A percentile compares a stretch with the other conserved stretches of the same genome.
phyloP scores from a whole-genome alignment of 2,329 filamentous ascomycete genomes.

The Verruconis gallopava region DNA sequence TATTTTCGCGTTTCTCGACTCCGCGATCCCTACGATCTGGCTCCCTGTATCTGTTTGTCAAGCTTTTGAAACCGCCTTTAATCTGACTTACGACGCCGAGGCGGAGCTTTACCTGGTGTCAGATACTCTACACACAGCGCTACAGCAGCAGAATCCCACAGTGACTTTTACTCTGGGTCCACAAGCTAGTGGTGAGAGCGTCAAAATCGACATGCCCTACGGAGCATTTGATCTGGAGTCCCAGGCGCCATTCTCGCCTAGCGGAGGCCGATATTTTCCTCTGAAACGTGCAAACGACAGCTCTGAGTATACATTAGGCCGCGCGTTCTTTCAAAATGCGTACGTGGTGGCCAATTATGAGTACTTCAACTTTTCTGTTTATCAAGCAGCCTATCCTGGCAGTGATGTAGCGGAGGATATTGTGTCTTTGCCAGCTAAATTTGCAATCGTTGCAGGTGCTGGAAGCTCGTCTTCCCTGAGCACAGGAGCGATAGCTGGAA shows the following conservation, averaged over 20 bases:
- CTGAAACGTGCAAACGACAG: conserved; percentile 43
- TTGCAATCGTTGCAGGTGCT: background rate
- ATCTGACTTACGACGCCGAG: conserved; percentile 18
- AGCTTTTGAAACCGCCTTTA: conserved; percentile 22
- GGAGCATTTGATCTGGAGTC: conserved; percentile 31
- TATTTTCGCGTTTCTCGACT: conserved; percentile 42
- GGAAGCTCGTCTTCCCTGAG: conserved; percentile 11
- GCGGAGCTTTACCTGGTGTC: conserved; percentile 21
- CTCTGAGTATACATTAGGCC: conserved; percentile 48
- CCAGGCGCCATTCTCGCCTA: conserved; percentile 23
- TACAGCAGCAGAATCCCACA: conserved; percentile 17
- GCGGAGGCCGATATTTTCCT: conserved; percentile 48
- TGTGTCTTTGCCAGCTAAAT: conserved; percentile 6
- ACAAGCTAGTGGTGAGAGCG: conserved; percentile 14
- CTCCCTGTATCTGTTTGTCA: conserved; percentile 21
- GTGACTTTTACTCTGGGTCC: conserved; percentile 30
- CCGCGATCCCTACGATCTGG: conserved; percentile 22
- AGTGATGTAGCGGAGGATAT: conserved; percentile 4
- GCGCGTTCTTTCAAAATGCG: conserved; percentile 58
- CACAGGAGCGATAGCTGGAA: conserved; percentile 31
- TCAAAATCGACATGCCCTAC: conserved; percentile 36
- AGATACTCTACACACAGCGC: conserved; percentile 14
- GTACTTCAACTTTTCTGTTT: conserved; percentile 32
- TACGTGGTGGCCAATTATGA: conserved; percentile 38
- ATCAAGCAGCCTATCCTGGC: conserved; percentile 20